Evolutionary conservation across 129 eudicot species (phyloP), one percentile per base, ranked within the genome.

Genomic region (Sambucus nigra): DNA sequence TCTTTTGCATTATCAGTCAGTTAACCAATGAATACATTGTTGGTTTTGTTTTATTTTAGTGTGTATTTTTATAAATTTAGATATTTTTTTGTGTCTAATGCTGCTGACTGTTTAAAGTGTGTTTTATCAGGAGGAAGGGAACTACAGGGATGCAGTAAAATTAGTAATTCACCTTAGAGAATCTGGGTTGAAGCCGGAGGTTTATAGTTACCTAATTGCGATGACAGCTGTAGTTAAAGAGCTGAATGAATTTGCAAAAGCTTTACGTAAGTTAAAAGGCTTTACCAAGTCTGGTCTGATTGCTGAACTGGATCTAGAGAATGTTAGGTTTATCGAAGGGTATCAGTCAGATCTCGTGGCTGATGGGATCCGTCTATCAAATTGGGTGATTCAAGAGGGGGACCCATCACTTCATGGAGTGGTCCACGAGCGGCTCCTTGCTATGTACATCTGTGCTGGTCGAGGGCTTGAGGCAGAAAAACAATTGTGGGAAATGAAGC

Each of bases 391-490:
- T 41, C 55, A 81, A 66, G 88, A 89, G 61, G 97, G 86, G 5
- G 81, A 72, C 23, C 69, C 84, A 5, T 59, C 85, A 3, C 69
- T 85, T 25, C 60, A 68, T 10, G 80, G 88, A 0, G 64, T 81
- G 59, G 95, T 85, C 53, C 86, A 73, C 25, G 95, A 81, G 68
- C 72, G 94, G 19, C 94, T 89, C 35, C 76, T 89, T 18, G 97
- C 97, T 38, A 89, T 89, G 97, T 81, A 81, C 64, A 67, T 89
- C n/a, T 89, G 95, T 49, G 88, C 94, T 9, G 97, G 95, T 2
- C 71, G 79, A 27, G 98, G 94, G 3, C 66, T 35, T 5, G 80
- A 87, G 59, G 97, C 97, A 2, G 97, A 89, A 40, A 63, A 66
- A 21, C 93, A 89, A 52, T 63, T 89, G 48, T 84, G 97, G 97